Evolutionary conservation across 2,329 filamentous ascomycete species (phyloP).

Genomic region (Thielaviopsis cerberus): DNA sequence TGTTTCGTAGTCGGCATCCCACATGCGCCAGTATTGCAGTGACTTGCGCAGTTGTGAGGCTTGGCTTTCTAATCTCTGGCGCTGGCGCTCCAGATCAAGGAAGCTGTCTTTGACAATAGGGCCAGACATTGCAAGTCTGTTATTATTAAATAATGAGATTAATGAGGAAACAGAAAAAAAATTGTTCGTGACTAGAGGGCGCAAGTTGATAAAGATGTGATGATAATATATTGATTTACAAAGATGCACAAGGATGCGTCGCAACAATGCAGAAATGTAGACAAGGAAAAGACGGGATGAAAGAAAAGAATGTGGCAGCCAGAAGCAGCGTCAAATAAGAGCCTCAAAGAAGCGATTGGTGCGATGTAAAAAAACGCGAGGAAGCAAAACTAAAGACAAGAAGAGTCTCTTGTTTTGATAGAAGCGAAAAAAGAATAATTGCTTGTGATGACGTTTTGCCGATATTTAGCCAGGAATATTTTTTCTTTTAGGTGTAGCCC

Average conservation of each 20-base stretch:
- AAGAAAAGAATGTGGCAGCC: too few species aligned
- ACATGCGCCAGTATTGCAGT: constrained; percentile 73
- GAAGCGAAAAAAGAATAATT: background rate
- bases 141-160: constrained; percentile 19
- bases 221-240: too few species aligned
- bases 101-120: constrained; percentile 31
- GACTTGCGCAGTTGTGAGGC: constrained; percentile 51
- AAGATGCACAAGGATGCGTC: too few species aligned
- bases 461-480: background rate
- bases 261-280: background rate
- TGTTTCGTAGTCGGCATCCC: constrained; percentile 80
- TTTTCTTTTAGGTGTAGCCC: background rate
- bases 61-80: constrained; percentile 56
- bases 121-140: background rate
- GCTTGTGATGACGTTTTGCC: background rate
- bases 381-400: background rate
- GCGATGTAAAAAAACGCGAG: background rate
- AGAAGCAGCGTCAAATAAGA: too few species aligned
- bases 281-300: background rate
- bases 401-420: background rate
- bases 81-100: constrained; percentile 54
- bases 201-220: background rate
- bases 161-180: background rate
- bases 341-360: background rate
- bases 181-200: background rate